Evolutionary conservation across 2,329 filamentous ascomycete species (phyloP), one percentile per base, ranked within the genome.

Genomic region (Colletotrichum somersetense): DNA sequence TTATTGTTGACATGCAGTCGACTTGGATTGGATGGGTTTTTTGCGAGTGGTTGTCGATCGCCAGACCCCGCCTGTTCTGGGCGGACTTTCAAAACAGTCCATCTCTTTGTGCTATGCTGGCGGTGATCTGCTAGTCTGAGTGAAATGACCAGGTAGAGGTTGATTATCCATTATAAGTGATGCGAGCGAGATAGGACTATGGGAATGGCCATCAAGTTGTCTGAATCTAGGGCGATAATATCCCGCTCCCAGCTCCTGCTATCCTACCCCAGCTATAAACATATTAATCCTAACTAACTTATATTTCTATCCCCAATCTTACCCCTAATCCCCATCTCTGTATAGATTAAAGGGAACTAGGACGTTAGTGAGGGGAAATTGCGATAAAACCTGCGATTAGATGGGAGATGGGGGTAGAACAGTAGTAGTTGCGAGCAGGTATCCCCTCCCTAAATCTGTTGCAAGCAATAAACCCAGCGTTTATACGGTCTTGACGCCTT

Each of bases 401-500:
- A 30, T 30, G 30, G 30, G 30, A 30, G 30, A 30, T 30, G 30
- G 30, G 30, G 4, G 30, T 30, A 4, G 30, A 4, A 30, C 4
- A 30, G 30, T 30, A 30, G 30, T 30, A 30, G 30, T 30, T 30
- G 30, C 3, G 30, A 30, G 30, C 30, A 30, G 30, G 30, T 30
- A 30, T 30, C 30, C 30, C 4, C 30, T 30, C 30, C 30, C 30
- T 52, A 40, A 16, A 12, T 40, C 52, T 1, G n/a, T 58, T 26
- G 18, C 8, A 40, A 18, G 11, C 26, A 26, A n/a, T 5, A 42
- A 42, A 30, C 40, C 6, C 61, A 38, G 53, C 33, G 16, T 50
- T 62, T 30, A 71, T 26, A 20, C 35, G 16, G n/a, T 52, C 67
- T 65, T 74, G 18, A 38, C 14, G 3, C 73, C 77, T 73, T 80